A percentile compares a stretch with the other conserved stretches of the same genome.
phyloP scores from a whole-genome alignment of 257 asterid species.

The Solanum dulcamara region DNA sequence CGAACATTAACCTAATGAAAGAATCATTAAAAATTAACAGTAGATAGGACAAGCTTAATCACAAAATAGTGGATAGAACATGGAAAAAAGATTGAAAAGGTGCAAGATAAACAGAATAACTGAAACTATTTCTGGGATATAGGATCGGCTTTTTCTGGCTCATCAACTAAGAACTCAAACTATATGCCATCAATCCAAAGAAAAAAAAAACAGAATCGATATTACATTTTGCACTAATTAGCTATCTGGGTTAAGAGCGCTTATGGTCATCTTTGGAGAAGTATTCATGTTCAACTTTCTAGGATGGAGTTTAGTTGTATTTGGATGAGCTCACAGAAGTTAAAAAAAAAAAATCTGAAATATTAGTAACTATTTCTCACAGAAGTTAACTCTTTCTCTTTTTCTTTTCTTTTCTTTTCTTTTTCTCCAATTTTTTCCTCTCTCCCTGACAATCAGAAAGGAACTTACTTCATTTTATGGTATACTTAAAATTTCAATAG shows the following conservation, averaged over 20 bases:
- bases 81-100: background rate
- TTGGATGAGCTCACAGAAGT: background rate
- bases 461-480: background rate
- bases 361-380: background rate
- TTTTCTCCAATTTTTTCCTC: background rate
- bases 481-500: background rate
- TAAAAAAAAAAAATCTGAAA: background rate
- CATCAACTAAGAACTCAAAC: background rate
- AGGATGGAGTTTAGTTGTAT: background rate
- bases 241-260: background rate
- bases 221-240: background rate
- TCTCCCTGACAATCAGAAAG: background rate
- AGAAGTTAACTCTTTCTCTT: background rate
- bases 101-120: background rate
- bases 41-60: background rate
- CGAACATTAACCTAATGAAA: constrained; percentile 56
- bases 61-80: background rate
- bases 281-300: background rate
- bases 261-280: background rate
- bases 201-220: background rate
- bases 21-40: background rate
- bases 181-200: background rate
- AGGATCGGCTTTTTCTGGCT: background rate
- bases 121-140: background rate
- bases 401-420: too few relatives aligned